Evolutionary conservation across 768 basidiomycete species (phyloP), one percentile per base, ranked within the genome.

Genomic region (Lentinula sp.): DNA sequence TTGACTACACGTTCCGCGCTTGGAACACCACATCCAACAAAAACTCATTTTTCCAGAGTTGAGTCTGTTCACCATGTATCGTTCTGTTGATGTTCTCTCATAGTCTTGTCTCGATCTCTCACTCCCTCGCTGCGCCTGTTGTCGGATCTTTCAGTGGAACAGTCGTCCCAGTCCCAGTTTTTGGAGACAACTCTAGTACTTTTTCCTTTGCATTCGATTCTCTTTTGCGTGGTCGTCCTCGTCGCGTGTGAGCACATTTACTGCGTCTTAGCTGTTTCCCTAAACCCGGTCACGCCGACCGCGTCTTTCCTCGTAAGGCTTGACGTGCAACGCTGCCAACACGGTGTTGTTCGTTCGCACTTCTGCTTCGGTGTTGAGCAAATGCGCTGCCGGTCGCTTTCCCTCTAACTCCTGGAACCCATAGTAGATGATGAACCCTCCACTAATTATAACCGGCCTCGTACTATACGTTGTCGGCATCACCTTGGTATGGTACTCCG

Each of bases 271-370:
- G 37, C 40, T 21, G 37, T 56, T 10, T 37, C 54, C 11, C 8
- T 15, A 8, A 37, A 39, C 21, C n/a, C 54, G 5, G 37, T 56
- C 31, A 37, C 63, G 11, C 5, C 61, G 8, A 56, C 40, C 53
- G 48, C 16, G 7, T 60, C 67, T 0, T 21, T 64, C 5, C 10
- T n/a, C 31, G 54, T 68, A 56, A 49, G 62, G 43, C 18, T 42
- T 50, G 18, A 10, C 58, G 10, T 10, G 64, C 43, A 67, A 66
- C 23, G 43, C 46, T 43, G 9, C 64, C n/a, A 69, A 68, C 61
- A 69, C 68, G 0, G 56, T 70, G 28, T 35, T 69, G 32, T 66
- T 67, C 56, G 61, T 66, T 18, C 54, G 64, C 56, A 60, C 62
- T 4, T 32, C 54, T 5, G 40, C 37, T 6, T 56, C 54, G 5